A percentile compares a stretch with the other conserved stretches of the same genome.
Conservation (phyloP, 2,329 filamentous ascomycete species). For the Calycina herbarum region DNA sequence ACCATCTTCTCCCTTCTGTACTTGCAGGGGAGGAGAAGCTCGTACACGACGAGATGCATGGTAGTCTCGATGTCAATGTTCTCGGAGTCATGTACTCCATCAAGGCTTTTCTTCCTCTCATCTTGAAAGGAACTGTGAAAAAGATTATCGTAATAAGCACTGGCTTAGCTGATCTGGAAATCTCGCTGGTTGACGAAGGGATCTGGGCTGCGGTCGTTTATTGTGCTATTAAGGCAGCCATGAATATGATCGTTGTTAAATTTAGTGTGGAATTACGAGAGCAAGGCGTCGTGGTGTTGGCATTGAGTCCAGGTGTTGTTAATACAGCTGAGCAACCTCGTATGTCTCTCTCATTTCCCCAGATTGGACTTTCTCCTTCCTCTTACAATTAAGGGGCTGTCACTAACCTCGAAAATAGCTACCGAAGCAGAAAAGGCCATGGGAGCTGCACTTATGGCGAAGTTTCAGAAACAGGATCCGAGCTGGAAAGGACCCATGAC, state of each 20-base stretch:
- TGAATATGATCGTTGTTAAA: conserved; percentile 55
- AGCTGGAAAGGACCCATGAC: conserved; percentile 20
- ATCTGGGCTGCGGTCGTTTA: conserved; percentile 45
- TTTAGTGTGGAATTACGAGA: conserved; percentile 47
- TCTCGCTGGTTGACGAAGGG: conserved; percentile 17
- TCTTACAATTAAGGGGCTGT: background rate
- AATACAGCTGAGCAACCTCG: conserved; percentile 39
- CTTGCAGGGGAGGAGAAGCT: conserved; percentile 17
- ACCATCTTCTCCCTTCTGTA: conserved; percentile 25
- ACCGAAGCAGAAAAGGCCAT: conserved; percentile 10
- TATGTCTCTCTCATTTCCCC: background rate
- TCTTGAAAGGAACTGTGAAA: conserved; percentile 51
- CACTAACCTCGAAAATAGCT: conserved; percentile 6
- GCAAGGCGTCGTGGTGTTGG: conserved; percentile 53
- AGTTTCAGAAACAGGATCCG: conserved; percentile 19
- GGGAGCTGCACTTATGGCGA: background rate
- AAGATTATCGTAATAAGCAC: conserved; percentile 54
- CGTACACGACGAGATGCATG: conserved; percentile 39
- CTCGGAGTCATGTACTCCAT: conserved; percentile 53
- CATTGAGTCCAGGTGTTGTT: conserved; percentile 53
- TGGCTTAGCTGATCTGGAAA: conserved; percentile 49
- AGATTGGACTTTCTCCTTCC: background rate
- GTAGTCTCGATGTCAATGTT: conserved; percentile 49
- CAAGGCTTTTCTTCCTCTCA: conserved; percentile 53
- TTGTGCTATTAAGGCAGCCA: conserved; percentile 41